Evolutionary conservation across 2,329 filamentous ascomycete species (phyloP).

Genomic region (Zymoseptoria pseudotritici): DNA sequence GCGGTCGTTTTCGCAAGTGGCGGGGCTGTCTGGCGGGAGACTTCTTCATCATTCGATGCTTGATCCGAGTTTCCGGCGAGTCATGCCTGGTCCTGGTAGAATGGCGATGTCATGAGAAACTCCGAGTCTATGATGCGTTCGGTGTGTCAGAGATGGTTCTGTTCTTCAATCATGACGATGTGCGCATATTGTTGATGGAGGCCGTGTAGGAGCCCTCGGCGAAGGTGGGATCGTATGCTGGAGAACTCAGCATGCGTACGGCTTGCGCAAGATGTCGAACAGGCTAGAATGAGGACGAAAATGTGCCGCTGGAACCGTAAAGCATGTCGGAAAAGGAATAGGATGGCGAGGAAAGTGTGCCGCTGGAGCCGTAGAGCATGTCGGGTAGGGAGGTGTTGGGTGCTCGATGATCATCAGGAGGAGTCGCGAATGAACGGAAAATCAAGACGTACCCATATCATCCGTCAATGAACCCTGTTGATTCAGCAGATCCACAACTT

Average conservation of each 20-base stretch:
- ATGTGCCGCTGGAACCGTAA: constrained; percentile 16
- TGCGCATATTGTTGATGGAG: constrained; percentile 1
- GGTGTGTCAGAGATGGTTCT: constrained; percentile 6
- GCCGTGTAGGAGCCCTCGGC: constrained; percentile 7
- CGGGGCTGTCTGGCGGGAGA: constrained; percentile 3
- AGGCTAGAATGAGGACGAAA: constrained; percentile 8
- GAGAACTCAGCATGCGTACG: constrained; percentile 8
- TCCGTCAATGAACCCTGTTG: constrained; percentile 9
- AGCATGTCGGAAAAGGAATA: constrained; percentile 16
- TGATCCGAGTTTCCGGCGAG: neutral
- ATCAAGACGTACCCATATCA: constrained; percentile 22
- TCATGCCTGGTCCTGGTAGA: constrained; percentile 10
- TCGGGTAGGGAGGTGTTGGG: constrained; percentile 16
- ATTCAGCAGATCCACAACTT: constrained; percentile 28
- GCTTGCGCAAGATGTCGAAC: neutral
- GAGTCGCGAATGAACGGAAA: neutral
- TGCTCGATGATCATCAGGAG: constrained; percentile 15
- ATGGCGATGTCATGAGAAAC: constrained; percentile 20
- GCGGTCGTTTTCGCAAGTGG: constrained; percentile 4
- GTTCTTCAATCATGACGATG: constrained; percentile 9
- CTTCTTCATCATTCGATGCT: constrained; percentile 2
- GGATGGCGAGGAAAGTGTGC: constrained; percentile 13
- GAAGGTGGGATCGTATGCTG: constrained; percentile 16
- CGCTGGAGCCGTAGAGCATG: constrained; percentile 22
- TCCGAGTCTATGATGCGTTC: constrained; percentile 15